phyloP scores from a whole-genome alignment of 768 basidiomycete genomes.

The Naganishia vishniacii region DNA sequence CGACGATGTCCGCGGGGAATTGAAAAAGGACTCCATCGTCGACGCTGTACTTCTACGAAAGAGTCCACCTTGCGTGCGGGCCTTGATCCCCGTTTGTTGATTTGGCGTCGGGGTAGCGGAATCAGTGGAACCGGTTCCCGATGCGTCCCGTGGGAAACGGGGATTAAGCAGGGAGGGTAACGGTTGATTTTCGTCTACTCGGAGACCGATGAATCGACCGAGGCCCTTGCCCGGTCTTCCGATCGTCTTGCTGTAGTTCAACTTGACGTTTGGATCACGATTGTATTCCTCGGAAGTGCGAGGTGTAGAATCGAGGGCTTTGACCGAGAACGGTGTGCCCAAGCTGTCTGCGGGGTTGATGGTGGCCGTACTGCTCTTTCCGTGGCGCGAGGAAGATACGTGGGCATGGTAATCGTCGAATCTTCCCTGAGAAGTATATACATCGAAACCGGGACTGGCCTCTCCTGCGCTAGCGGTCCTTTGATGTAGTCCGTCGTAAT shows the following conservation, averaged over 20 bases:
- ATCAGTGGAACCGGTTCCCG: neutral
- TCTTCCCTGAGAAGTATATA: neutral
- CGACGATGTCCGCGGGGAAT: neutral
- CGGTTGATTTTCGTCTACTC: conserved; percentile 15
- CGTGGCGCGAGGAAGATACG: neutral
- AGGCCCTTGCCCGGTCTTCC: conserved; percentile 40
- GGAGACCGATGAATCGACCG: neutral
- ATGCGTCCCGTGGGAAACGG: neutral
- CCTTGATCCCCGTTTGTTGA: neutral
- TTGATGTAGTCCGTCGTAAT: neutral
- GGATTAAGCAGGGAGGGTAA: conserved; percentile 4
- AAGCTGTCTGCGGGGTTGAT: neutral
- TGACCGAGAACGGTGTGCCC: conserved; percentile 13
- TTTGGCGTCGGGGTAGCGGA: conserved; percentile 7
- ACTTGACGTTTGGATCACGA: conserved; percentile 52
- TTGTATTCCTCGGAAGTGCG: conserved; percentile 11
- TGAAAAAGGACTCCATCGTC: conserved; percentile 1
- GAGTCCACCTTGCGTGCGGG: neutral
- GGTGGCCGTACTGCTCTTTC: conserved; percentile 14
- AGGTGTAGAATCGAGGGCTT: neutral
- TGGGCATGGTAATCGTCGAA: neutral
- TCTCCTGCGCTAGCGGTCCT: neutral
- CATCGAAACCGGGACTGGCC: neutral
- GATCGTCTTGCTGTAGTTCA: conserved; percentile 85
- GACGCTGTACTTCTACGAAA: conserved; percentile 4